These are phyloP conservation scores for Trypanosoma scelopori DNA, from an alignment of 208 protist genomes.

Conservation along the genomic window DNA sequence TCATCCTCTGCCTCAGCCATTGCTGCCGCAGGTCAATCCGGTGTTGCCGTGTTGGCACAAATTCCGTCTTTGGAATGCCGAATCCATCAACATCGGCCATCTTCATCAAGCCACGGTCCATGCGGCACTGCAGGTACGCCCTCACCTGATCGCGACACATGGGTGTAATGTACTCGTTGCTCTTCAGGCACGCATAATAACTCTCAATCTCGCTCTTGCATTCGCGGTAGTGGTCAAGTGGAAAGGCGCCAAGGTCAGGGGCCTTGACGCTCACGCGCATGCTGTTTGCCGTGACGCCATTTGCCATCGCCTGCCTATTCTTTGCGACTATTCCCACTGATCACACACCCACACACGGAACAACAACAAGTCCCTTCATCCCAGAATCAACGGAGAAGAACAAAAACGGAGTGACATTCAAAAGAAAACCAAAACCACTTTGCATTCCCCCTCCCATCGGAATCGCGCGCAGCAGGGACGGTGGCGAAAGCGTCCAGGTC, in stretches of 20 bases:
- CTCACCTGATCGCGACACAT: conserved; percentile 79
- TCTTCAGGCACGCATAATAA: conserved; percentile 84
- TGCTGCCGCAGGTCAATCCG: conserved; percentile 68
- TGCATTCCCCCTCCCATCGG: background rate
- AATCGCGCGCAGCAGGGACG: too few species aligned
- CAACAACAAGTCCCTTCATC: too few species aligned
- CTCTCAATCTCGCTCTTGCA: conserved; percentile 78
- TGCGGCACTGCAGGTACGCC: conserved; percentile 83
- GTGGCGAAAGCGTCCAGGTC: background rate
- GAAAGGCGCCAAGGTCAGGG: conserved; percentile 86
- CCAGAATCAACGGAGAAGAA: conserved; percentile 9
- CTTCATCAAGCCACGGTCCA: conserved; percentile 87
- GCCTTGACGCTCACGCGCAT: conserved; percentile 58
- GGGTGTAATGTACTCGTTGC: conserved; percentile 76
- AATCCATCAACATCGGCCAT: conserved; percentile 71
- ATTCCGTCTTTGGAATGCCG: conserved; percentile 76
- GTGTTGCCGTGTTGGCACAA: conserved; percentile 79
- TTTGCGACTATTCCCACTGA: background rate
- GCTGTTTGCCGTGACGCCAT: conserved; percentile 64
- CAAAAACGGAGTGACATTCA: background rate
- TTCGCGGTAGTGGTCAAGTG: conserved; percentile 89
- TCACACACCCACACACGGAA: background rate
- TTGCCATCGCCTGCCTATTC: conserved; percentile 39
- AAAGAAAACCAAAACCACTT: background rate
- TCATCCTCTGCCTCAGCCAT: conserved; percentile 81